Conservation (phyloP, 1,284 basidiomycete genomes). For the Heliocybe sulcata region DNA sequence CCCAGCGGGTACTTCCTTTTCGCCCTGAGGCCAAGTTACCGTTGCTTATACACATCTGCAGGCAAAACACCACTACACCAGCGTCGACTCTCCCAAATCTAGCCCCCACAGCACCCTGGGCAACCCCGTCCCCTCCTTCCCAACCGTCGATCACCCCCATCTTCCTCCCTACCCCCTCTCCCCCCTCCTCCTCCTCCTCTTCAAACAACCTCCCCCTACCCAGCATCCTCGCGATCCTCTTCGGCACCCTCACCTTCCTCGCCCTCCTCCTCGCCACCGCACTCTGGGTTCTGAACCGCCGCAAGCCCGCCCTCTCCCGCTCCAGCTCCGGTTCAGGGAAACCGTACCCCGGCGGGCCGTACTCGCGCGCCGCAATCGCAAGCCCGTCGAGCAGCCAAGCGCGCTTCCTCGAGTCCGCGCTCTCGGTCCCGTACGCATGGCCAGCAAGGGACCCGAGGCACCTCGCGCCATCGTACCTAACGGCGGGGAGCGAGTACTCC, state of each 20-base stretch:
- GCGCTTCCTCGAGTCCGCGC: not conserved
- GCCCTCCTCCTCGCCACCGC: not conserved
- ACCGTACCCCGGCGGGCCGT: not conserved
- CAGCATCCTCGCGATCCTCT: not conserved
- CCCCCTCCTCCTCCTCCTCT: not conserved
- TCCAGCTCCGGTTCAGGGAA: not conserved
- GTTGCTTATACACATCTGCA: no score
- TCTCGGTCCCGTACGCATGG: not conserved
- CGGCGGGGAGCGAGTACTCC: no score
- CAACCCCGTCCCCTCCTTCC: conserved; percentile 9
- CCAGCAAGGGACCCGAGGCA: not conserved
- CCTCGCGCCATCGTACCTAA: no score
- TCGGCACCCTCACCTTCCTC: not conserved
- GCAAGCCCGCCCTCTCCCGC: not conserved
- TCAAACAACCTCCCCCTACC: not conserved
- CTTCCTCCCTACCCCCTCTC: not conserved
- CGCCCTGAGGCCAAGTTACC: no score
- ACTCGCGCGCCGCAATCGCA: not conserved
- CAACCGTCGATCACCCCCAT: conserved; percentile 1
- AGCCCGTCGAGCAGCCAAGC: not conserved
- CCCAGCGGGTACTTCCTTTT: no score
- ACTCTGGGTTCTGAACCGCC: not conserved
- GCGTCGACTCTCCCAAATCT: no score
- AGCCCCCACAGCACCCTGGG: no score
- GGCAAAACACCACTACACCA: no score